Evolutionary conservation across 2,329 filamentous ascomycete species (phyloP), one percentile per base, ranked within the genome.

Genomic region (Ilyonectria mors-panacis): DNA sequence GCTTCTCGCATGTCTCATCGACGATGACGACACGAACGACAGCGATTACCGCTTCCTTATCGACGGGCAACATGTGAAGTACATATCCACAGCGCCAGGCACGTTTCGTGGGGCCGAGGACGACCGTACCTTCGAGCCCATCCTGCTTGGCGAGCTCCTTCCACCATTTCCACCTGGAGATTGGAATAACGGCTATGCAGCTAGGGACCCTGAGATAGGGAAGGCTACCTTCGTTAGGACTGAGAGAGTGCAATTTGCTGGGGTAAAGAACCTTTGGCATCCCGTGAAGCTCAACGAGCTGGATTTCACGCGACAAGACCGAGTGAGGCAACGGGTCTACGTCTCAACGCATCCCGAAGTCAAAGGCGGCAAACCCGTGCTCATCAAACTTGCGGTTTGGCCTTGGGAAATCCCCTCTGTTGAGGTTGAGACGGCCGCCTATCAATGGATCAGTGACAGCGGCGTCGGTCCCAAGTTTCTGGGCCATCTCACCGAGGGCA

Each of bases 11-110:
- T 75, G 69, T 58, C 70, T 76, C 15, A 35, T 77, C 21, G 74
- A 78, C 42, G 56, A 60, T 0, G 72, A 74, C 1, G 74, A 74
- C 58, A 64, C 26, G 0, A 15, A 67, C 33, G 66, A 75, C 21
- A 75, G 77, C 65, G 71, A 76, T 47, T 78, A 78, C 54, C 75
- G 74, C 55, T 77, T 78, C 60, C 65, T 78, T 2, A 59, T 77
- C 57, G 70, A 76, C 19, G 66, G 60, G 13, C 56, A 70, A 58
- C 65, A 73, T 48, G 70, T 75, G 0, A 76, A 77, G 63, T 79
- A 78, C 60, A 26, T 76, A 13, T 28, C 68, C 37, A 75, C 69
- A 39, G 75, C 65, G 5, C 74, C 74, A 48, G 71, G 73, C 30
- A 69, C 69, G 17, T 76, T 79, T 67, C 58, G 63, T 63, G 62